Evolutionary conservation across 768 basidiomycete species (phyloP).

Genomic region (Tylopilus cervinicoccineus): DNA sequence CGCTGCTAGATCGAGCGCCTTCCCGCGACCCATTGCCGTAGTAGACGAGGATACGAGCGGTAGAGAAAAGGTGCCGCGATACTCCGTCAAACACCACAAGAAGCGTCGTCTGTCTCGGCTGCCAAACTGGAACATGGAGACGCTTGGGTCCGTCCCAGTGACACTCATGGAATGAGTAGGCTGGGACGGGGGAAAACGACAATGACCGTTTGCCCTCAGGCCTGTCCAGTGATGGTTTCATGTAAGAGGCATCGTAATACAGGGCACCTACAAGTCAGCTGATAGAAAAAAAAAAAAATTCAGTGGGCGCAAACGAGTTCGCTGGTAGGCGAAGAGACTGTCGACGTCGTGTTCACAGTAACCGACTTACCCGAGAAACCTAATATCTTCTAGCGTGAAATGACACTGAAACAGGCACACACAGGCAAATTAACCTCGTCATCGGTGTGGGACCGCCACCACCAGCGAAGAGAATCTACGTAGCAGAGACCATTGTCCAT

Average conservation of each 20-base stretch:
- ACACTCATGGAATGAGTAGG: constrained; percentile 16
- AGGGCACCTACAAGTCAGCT: background rate
- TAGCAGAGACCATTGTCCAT: too few species aligned
- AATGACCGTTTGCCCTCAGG: constrained; percentile 9
- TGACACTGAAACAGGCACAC: background rate
- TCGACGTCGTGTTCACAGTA: background rate
- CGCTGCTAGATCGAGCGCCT: constrained; percentile 8
- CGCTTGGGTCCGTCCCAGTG: constrained; percentile 25
- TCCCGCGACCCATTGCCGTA: constrained; percentile 3
- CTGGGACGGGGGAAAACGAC: constrained; percentile 2
- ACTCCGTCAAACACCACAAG: constrained; percentile 19
- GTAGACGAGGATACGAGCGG: constrained; percentile 20
- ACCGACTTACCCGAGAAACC: background rate
- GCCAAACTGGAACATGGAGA: constrained; percentile 18
- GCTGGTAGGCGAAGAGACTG: too few species aligned
- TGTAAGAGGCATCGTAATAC: constrained; percentile 9
- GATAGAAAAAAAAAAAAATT: background rate
- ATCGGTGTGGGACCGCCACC: too few species aligned
- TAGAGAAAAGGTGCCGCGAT: constrained; percentile 21
- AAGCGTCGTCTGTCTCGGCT: constrained; percentile 23
- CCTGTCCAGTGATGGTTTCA: constrained; percentile 21
- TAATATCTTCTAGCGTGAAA: too few species aligned
- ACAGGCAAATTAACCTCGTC: too few species aligned
- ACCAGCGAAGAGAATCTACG: too few species aligned
- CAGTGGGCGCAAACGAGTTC: background rate